phyloP scores from a whole-genome alignment of 1,284 basidiomycete species.

The Apiotrichum domesticum region DNA sequence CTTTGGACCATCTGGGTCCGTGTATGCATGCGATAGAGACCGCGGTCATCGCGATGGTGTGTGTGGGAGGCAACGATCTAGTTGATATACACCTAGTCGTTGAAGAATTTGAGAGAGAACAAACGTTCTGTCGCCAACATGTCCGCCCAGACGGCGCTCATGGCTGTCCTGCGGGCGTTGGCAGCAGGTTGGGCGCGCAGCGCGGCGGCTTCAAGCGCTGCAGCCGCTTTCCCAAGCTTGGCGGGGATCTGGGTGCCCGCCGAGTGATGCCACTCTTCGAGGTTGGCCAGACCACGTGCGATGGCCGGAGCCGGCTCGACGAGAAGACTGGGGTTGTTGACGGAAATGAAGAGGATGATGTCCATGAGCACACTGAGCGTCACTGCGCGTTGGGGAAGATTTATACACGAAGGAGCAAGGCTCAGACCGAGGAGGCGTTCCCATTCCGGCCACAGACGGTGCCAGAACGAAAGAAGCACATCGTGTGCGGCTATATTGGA shows the following conservation, averaged over 20 bases:
- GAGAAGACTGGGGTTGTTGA: constrained; percentile 19
- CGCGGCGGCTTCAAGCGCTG: constrained; percentile 7
- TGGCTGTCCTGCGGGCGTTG: background rate
- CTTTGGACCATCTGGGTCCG: background rate
- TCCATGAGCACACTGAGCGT: constrained; percentile 33
- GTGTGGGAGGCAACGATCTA: too few species aligned
- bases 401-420: constrained; percentile 24
- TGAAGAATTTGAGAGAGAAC: background rate
- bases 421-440: constrained; percentile 27
- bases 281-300: constrained; percentile 15
- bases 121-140: constrained; percentile 15
- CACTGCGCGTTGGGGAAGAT: constrained; percentile 27
- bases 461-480: constrained; percentile 27
- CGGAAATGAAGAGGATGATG: constrained; percentile 28
- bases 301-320: constrained; percentile 19
- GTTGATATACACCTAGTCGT: background rate
- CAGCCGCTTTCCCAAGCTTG: constrained; percentile 10
- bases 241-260: background rate
- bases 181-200: constrained; percentile 9
- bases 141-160: constrained; percentile 5
- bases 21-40: constrained; percentile 8
- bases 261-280: constrained; percentile 15
- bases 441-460: constrained; percentile 40
- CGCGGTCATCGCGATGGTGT: background rate
- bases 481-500: constrained; percentile 6